Percentiles rank a stretch among this genome's conserved stretches.
Conservation (phyloP, 2,329 filamentous ascomycete species). For the Davidsoniella eucalypti region DNA sequence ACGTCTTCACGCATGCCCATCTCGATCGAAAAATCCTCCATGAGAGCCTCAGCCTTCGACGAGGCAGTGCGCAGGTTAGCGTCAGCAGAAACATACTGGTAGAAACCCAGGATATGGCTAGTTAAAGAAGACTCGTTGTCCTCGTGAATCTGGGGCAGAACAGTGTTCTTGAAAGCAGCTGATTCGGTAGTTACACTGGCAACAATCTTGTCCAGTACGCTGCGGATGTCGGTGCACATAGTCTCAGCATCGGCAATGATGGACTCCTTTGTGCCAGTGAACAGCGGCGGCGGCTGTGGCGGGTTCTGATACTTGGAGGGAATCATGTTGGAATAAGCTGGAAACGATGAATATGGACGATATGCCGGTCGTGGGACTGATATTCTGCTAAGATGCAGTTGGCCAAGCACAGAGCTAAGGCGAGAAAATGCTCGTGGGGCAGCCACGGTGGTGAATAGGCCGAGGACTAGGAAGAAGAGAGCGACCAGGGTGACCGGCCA, state of each 20-base stretch:
- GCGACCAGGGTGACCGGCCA: constrained; percentile 16
- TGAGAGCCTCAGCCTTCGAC: constrained; percentile 56
- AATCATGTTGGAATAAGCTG: constrained; percentile 33
- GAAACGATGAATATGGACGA: constrained; percentile 15
- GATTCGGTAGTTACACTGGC: constrained; percentile 37
- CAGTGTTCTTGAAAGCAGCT: constrained; percentile 37
- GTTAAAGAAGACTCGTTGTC: constrained; percentile 48
- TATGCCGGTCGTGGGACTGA: constrained; percentile 16
- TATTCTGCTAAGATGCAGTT: constrained; percentile 29
- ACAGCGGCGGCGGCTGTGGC: constrained; percentile 62
- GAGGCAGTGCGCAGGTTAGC: constrained; percentile 56
- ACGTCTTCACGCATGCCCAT: constrained; percentile 68
- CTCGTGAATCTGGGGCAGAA: constrained; percentile 53
- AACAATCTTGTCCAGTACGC: constrained; percentile 50
- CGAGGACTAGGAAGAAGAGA: constrained; percentile 40
- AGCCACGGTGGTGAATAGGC: constrained; percentile 48
- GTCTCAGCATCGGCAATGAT: constrained; percentile 51
- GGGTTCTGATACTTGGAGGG: constrained; percentile 52
- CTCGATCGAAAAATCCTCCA: constrained; percentile 65
- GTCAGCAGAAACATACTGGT: constrained; percentile 60
- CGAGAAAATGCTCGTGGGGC: constrained; percentile 41
- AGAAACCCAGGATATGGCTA: constrained; percentile 57
- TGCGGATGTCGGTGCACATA: constrained; percentile 45
- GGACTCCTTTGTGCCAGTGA: constrained; percentile 55
- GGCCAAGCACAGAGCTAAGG: constrained; percentile 39